Conservation (phyloP, 306 rosid species). For the Luffa aegyptiaca region DNA sequence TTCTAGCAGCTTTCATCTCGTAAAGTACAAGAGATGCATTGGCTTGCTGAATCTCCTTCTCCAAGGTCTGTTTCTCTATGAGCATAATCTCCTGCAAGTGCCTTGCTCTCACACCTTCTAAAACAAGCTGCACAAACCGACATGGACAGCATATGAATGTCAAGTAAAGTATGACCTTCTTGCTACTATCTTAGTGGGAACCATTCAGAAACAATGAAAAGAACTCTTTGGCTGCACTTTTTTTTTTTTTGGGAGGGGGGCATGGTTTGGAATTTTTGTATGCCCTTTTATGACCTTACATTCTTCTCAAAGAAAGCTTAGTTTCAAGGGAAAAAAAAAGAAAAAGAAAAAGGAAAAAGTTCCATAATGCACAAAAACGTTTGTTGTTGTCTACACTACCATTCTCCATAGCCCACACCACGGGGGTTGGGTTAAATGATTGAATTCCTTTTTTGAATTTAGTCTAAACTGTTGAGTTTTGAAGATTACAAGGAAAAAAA, state of each 20-base stretch:
- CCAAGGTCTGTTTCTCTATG: constrained; percentile 49
- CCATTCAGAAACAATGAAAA: neutral
- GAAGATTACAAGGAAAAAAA: neutral
- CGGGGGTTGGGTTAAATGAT: neutral
- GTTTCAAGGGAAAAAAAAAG: neutral
- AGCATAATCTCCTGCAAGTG: constrained; percentile 53
- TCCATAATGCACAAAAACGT: neutral
- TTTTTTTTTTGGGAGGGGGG: too few relatives aligned
- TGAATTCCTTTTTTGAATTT: neutral
- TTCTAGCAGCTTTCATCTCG: constrained; percentile 55
- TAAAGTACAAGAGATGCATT: constrained; percentile 50
- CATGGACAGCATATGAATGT: neutral
- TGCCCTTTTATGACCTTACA: neutral
- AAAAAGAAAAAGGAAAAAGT: too few relatives aligned
- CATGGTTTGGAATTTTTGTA: neutral
- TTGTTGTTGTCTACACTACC: neutral
- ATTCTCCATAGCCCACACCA: neutral
- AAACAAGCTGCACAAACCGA: constrained; percentile 55
- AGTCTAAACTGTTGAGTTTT: neutral
- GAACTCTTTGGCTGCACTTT: too few relatives aligned
- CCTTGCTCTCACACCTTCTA: constrained; percentile 72
- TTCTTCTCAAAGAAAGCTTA: neutral
- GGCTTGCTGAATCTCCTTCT: constrained; percentile 62
- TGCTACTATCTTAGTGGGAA: too few relatives aligned
- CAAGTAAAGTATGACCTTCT: neutral